Evolutionary conservation across 139 green algal species (phyloP), one percentile per base, ranked within the genome.

Genomic region (Eudorina sp.): DNA sequence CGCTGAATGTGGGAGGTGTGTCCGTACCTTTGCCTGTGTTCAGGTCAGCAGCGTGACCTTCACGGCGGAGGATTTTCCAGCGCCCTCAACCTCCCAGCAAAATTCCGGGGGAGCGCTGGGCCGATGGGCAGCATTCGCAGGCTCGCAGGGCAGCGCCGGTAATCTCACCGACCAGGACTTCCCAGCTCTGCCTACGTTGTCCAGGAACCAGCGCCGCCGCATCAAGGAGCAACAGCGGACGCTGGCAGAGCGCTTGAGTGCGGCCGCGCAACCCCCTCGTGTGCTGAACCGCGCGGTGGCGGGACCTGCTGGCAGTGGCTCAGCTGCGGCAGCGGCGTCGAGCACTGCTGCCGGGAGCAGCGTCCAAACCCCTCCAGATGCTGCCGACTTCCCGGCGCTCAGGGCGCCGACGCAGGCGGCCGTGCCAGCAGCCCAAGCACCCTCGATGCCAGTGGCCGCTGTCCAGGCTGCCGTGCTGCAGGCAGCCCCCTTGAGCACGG

Each of bases 51-150:
- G 74, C 64, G 74, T 95, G 23, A 92, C 90, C 16, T 93, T 95
- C 31, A 80, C 62, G 36, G 92, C 93, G 19, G 86, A 89, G 23
- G 94, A 96, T 84, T 96, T 96, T 81, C 95, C 94, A 2, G 75
- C 68, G 62, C 90, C 92, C 29, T 75, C 87, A 41, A 85, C 83
- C 51, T 46, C 70, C 1, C 40, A 41, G 0, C 80, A 46, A 4
- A 69, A 29, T 14, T 70, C 18, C 3, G 73, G 27, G 0, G 89
- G 89, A 21, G 80, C 89, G 3, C 81, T 91, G 40, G 90, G 92
- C 16, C 91, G 85, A 4, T 94, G 90, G 92, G 89, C 91, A 4
- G 92, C 90, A 14, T 88, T 86, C 11, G 85, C 77, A 5, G 68
- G 58, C 31, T 11, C 43, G 8, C 69, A 83, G 85, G 8, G 66